phyloP scores from a whole-genome alignment of 352 stramenopile species.

The Globisporangium rhizosaccharum region DNA sequence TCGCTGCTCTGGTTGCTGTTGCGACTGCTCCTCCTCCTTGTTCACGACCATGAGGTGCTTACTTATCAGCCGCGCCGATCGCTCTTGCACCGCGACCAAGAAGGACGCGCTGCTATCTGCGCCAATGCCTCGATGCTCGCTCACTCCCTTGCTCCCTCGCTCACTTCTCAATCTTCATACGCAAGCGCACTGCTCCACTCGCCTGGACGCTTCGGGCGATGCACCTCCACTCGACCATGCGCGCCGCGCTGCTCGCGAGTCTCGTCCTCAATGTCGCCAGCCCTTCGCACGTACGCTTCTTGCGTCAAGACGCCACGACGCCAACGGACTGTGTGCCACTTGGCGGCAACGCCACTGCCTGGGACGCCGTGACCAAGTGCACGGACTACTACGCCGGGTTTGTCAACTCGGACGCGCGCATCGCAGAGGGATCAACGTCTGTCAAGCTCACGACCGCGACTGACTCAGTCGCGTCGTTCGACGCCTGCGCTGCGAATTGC shows the following conservation, averaged over 20 bases:
- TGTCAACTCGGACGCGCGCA: constrained; percentile 19
- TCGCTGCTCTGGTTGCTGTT: no score
- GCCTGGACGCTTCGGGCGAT: no score
- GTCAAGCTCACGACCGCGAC: constrained; percentile 12
- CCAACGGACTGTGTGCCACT: constrained; percentile 8
- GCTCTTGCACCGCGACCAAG: no score
- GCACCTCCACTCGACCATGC: no score
- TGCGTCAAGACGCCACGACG: constrained; percentile 1
- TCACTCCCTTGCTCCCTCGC: no score
- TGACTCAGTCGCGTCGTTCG: constrained; percentile 10
- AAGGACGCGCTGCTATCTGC: no score
- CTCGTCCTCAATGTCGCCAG: not conserved
- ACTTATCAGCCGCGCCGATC: no score
- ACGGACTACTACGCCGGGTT: constrained; percentile 24
- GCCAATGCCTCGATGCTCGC: no score
- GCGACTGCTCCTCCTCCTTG: no score
- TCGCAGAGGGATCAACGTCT: constrained; percentile 19
- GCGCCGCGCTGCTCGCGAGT: not conserved
- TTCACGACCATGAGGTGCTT: no score
- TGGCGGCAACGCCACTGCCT: constrained; percentile 12
- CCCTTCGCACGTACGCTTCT: not conserved
- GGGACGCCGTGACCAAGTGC: constrained; percentile 23
- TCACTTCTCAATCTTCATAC: no score
- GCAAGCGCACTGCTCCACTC: no score
- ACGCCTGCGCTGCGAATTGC: constrained; percentile 25